These are phyloP conservation scores for Blepharisma stoltei DNA, from an alignment of 73 alveolate genomes.

Conservation along the genomic window DNA sequence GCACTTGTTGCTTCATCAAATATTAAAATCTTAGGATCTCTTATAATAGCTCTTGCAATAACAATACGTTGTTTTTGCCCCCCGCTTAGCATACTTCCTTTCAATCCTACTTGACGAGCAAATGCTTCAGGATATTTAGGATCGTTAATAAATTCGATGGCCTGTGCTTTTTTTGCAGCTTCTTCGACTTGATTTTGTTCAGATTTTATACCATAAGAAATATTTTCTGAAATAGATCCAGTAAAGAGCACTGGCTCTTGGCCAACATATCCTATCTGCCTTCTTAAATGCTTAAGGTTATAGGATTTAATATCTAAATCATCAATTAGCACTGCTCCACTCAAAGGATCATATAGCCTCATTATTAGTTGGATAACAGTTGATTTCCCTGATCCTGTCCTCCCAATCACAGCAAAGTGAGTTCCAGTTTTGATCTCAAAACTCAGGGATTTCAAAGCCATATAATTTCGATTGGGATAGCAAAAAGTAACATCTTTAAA, in stretches of 20 bases:
- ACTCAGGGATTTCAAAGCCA: constrained; percentile 51
- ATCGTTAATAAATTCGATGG: constrained; percentile 64
- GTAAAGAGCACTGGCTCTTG: constrained; percentile 92
- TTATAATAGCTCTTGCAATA: constrained; percentile 83
- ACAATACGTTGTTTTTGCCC: constrained; percentile 84
- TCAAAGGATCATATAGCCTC: constrained; percentile 81
- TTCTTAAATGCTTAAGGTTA: constrained; percentile 59
- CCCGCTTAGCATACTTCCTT: constrained; percentile 79
- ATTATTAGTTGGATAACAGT: constrained; percentile 68
- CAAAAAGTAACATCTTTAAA: constrained; percentile 77
- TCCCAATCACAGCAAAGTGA: constrained; percentile 78
- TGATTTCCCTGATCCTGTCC: constrained; percentile 89
- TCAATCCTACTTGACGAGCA: constrained; percentile 66
- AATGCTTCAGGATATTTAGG: constrained; percentile 47
- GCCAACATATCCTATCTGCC: constrained; percentile 82
- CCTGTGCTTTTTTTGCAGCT: constrained; percentile 77
- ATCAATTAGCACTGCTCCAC: constrained; percentile 69
- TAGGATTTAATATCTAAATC: constrained; percentile 63
- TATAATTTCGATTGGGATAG: constrained; percentile 70
- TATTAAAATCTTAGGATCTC: constrained; percentile 64
- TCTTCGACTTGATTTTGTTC: constrained; percentile 69
- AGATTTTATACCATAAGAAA: constrained; percentile 71
- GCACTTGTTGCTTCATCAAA: constrained; percentile 88
- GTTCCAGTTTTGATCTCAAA: constrained; percentile 59
- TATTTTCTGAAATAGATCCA: constrained; percentile 71